phyloP scores from a whole-genome alignment of 2,329 filamentous ascomycete genomes.

The Aspergillus caelatus region DNA sequence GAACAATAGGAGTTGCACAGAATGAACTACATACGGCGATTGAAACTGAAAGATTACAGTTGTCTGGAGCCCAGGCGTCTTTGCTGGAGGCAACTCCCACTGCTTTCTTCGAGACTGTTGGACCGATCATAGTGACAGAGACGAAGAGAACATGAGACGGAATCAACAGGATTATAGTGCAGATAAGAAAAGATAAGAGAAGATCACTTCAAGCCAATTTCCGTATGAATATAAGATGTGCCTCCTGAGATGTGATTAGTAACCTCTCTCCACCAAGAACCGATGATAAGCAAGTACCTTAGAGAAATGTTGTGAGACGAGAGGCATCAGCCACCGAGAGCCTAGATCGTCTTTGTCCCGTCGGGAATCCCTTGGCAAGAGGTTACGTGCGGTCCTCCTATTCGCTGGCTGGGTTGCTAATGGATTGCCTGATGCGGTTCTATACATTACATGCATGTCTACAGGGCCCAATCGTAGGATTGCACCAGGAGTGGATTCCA shows the following conservation, averaged over 20 bases:
- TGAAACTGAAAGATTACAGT: neutral
- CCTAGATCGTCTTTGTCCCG: neutral
- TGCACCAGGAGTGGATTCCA: neutral
- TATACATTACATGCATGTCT: slow-evolving; percentile 4
- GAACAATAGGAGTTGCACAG: too few species aligned
- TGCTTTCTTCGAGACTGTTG: neutral
- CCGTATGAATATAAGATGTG: too few species aligned
- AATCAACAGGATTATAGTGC: too few species aligned
- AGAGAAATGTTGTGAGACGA: too few species aligned
- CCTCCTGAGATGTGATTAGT: neutral
- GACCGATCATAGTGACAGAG: neutral
- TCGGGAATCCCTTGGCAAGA: neutral
- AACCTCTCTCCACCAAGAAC: neutral
- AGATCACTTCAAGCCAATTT: neutral
- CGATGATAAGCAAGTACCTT: too few species aligned
- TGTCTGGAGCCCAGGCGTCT: too few species aligned
- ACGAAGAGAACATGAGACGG: neutral
- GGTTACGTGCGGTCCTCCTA: neutral
- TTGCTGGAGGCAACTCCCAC: neutral
- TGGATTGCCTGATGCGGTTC: slow-evolving; percentile 1
- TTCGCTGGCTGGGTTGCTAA: neutral
- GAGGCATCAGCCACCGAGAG: neutral
- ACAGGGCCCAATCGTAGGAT: neutral
- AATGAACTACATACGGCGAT: neutral
- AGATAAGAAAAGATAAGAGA: too few species aligned